These are phyloP conservation scores for Aspergillus costaricaensis DNA, from an alignment of 2,329 filamentous ascomycete genomes.

Conservation along the genomic window DNA sequence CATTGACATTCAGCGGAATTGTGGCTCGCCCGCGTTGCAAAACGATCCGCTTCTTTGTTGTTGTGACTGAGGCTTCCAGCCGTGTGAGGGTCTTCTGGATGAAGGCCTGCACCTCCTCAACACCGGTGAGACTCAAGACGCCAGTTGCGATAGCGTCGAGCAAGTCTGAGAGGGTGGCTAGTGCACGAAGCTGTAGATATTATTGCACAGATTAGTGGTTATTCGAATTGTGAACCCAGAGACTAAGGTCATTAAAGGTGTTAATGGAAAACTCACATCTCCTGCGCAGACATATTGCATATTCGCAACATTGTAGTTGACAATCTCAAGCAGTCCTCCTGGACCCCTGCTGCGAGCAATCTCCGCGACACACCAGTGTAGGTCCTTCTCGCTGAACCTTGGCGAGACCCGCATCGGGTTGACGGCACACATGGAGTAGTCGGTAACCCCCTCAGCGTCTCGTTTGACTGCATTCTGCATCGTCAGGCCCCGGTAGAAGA, in stretches of 20 bases:
- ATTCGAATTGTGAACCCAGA: not conserved
- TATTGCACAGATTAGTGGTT: too few relatives aligned
- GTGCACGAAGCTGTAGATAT: too few relatives aligned
- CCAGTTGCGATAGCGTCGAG: too few relatives aligned
- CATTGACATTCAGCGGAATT: slow-evolving; percentile 1
- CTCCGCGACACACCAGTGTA: too few relatives aligned
- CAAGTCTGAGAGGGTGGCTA: too few relatives aligned
- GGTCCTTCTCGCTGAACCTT: too few relatives aligned
- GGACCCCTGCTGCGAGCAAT: too few relatives aligned
- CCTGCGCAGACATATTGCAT: slow-evolving; percentile 66
- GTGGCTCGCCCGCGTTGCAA: not conserved
- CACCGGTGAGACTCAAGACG: too few relatives aligned
- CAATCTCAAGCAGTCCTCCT: slow-evolving; percentile 78
- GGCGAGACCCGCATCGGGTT: slow-evolving; percentile 79
- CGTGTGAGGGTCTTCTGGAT: too few relatives aligned
- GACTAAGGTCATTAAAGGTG: not conserved
- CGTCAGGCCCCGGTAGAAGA: slow-evolving; percentile 95
- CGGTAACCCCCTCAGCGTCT: slow-evolving; percentile 82
- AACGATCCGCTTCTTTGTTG: not conserved
- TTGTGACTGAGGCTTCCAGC: too few relatives aligned
- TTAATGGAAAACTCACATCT: slow-evolving; percentile 39
- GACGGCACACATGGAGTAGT: slow-evolving; percentile 97
- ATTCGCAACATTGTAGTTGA: slow-evolving; percentile 78
- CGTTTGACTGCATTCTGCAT: slow-evolving; percentile 98
- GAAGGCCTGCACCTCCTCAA: too few relatives aligned